Conservation (phyloP, 1,139 yeast genomes). For the Nakaseomyces delphensis region DNA sequence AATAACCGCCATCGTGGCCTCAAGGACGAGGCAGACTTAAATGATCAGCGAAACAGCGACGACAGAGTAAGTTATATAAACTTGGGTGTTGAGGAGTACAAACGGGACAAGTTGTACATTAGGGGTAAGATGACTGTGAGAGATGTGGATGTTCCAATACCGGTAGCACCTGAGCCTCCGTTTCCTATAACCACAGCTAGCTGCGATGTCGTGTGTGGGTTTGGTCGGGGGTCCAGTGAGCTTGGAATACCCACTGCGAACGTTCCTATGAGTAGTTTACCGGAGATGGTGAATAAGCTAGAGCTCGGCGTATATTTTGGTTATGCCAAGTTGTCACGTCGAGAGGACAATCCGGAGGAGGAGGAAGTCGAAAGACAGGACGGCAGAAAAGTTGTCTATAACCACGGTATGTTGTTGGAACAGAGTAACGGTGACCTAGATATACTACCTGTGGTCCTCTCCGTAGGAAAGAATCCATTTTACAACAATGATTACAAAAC, state of each 20-base stretch:
- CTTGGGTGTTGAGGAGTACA: neutral
- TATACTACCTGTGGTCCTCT: conserved; percentile 80
- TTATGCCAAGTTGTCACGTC: conserved; percentile 40
- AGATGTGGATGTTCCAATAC: conserved; percentile 31
- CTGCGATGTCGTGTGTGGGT: conserved; percentile 68
- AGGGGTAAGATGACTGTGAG: conserved; percentile 4
- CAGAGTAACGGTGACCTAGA: conserved; percentile 35
- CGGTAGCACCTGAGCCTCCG: conserved; percentile 47
- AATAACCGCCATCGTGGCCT: neutral
- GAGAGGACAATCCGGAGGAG: conserved; percentile 12
- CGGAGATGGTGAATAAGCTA: conserved; percentile 36
- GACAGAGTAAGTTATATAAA: no score
- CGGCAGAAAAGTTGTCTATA: conserved; percentile 43
- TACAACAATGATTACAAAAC: conserved; percentile 58
- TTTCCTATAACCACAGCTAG: conserved; percentile 52
- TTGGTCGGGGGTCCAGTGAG: conserved; percentile 91
- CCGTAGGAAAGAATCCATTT: conserved; percentile 94
- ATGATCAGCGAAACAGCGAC: no score
- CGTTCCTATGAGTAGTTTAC: conserved; percentile 52
- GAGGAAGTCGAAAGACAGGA: conserved; percentile 26
- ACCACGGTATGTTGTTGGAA: conserved; percentile 49
- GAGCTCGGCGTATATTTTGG: conserved; percentile 92
- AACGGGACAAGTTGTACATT: neutral
- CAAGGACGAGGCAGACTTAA: neutral
- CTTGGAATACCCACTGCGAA: conserved; percentile 96